Evolutionary conservation across 2,329 filamentous ascomycete species (phyloP), one percentile per base, ranked within the genome.

Genomic region (Stagonosporopsis chrysanthemi): DNA sequence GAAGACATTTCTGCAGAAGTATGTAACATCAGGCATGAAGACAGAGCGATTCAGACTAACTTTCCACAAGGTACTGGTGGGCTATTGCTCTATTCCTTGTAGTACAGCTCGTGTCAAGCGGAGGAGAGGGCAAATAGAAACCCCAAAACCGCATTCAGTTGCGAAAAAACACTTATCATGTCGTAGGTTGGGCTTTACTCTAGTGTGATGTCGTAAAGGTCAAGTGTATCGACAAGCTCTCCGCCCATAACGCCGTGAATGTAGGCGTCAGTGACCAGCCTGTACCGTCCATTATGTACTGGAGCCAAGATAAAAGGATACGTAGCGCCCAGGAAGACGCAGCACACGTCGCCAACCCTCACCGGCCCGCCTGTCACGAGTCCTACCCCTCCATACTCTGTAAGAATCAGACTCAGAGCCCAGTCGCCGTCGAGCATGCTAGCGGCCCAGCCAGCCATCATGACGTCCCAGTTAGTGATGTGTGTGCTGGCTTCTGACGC

Each of bases 1-100:
- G 68, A 82, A 82, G 76, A 75, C 74, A 3, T 82, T 83, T 62
- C 68, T 83, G 61, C 81, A 83, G 64, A 83, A 83, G 80, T 82
- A 63, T 64, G 79, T 75, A 41, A 26, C 14, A 17, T 26, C n/a
- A n/a, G 24, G 9, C 38, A 48, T 22, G 22, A 22, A 35, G 17
- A 6, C 31, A 11, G 14, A 33, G 15, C n/a, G n/a, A 36, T 48
- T 2, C 4, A 12, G 4, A 38, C 62, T 72, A 52, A 71, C 48
- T 44, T 49, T 14, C 6, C 4, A 41, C 51, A 63, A 82, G 80
- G 63, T 83, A 82, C 61, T 83, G 81, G 81, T 83, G 80, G 80
- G 78, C 75, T 6, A 75, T 83, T 64, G 79, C 71, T 2, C 62
- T 81, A 11, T 82, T 82, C 68, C 39, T 83, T 22, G 60, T 81